Base-by-base conservation (phyloP, 2,329 filamentous ascomycete species). In the Cladosporium colombiae region DNA sequence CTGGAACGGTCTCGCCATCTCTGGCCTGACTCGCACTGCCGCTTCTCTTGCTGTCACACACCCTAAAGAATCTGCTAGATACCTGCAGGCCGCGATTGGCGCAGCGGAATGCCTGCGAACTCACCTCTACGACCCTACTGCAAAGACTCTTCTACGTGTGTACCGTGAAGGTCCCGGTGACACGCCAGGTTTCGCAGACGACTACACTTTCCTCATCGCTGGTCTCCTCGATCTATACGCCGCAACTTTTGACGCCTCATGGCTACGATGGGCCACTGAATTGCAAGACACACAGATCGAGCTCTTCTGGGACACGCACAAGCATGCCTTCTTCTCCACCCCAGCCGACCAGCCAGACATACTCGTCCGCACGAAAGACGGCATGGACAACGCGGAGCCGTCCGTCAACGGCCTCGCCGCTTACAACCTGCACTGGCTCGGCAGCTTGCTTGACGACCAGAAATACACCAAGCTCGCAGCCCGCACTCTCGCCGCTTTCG, bases 331-430 rank as follows among this genome's bases (percentile, higher is more conserved):
- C 83, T 95, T 91, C 80, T 89, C 88, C 5, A 93, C 90, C 1
- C 80, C 84, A 5, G 79, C 82, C 14, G 78, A 84, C 50, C 87
- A 89, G 11, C 81, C 88, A 0, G 87, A 93, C 72, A 85, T 90
- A 31, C 89, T 97, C 66, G 86, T 98, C 67, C 89, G 94, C 27
- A 85, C 97, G 59, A 99, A 99, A 79, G 92, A 96, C 68, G 95
- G 93, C 69, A 97, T 97, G 85, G 95, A 99, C 77, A 92, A 92
- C 5, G 89, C 92, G 1, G 90, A 95, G 67, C 95, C 95, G 0
- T 95, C 92, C 0, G 90, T 91, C 61, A 99, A 99, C 75, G 92
- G 92, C 46, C 86, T 94, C 6, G 90, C 91, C n/a, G 91, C 92
- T 0, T 85, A 87, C 18, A 98, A 98, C 74, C 82, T 98, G n/a